Conservation (phyloP, 768 basidiomycete species). For the Panellus pusillus region DNA sequence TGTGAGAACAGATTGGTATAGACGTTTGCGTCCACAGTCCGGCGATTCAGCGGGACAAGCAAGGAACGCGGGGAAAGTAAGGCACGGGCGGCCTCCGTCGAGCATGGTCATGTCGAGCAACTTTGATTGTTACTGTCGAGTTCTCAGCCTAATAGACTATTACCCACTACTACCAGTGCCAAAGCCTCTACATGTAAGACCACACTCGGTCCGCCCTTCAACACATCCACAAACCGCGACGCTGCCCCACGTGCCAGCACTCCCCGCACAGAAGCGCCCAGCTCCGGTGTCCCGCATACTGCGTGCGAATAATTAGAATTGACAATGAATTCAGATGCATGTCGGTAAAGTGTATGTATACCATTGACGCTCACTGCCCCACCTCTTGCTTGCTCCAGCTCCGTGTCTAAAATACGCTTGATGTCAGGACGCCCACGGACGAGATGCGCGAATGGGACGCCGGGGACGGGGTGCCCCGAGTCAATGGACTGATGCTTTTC, state of each 20-base stretch:
- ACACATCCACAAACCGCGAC: slow-evolving; percentile 35
- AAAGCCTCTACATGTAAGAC: slow-evolving; percentile 46
- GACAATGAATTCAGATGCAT: neutral
- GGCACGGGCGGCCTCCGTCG: slow-evolving; percentile 36
- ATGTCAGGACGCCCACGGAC: slow-evolving; percentile 46
- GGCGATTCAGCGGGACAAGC: neutral
- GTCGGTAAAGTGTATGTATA: slow-evolving; percentile 24
- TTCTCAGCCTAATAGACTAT: too few species aligned
- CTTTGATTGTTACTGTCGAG: slow-evolving; percentile 40
- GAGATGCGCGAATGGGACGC: slow-evolving; percentile 27
- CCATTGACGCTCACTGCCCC: slow-evolving; percentile 51
- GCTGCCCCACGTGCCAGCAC: slow-evolving; percentile 33
- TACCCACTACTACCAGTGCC: slow-evolving; percentile 10
- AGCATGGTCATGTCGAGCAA: slow-evolving; percentile 88
- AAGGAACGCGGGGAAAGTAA: slow-evolving; percentile 35
- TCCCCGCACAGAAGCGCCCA: slow-evolving; percentile 38
- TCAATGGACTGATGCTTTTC: neutral
- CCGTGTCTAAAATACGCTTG: slow-evolving; percentile 33
- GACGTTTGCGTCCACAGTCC: neutral
- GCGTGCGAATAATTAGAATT: neutral
- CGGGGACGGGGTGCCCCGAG: slow-evolving; percentile 18
- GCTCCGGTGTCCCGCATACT: slow-evolving; percentile 52
- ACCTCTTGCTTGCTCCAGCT: slow-evolving; percentile 30
- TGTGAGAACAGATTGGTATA: too few species aligned
- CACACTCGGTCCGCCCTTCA: slow-evolving; percentile 47